Percentiles rank a stretch among this genome's conserved stretches.
Evolutionary conservation across 768 basidiomycete genomes (phyloP).

Genomic region (Postia placenta): DNA sequence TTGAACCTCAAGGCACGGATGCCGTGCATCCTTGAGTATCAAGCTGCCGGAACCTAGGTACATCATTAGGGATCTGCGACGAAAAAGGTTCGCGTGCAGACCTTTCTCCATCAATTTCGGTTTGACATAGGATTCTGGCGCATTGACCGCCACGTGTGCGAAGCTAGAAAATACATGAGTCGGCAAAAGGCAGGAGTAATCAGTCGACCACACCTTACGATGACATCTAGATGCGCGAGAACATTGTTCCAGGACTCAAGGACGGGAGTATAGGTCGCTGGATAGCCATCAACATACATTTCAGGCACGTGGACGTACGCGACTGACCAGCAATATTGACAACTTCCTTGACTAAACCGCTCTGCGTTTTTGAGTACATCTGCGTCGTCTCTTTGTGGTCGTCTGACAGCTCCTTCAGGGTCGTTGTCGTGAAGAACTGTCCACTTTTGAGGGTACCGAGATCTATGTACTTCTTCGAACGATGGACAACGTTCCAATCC

Average conservation of each 20-base stretch:
- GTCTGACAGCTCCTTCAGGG: constrained; percentile 63
- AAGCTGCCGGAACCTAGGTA: constrained; percentile 70
- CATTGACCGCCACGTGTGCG: constrained; percentile 85
- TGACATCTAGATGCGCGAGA: constrained; percentile 88
- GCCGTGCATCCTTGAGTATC: constrained; percentile 78
- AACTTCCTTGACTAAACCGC: constrained; percentile 83
- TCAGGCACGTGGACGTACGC: background rate
- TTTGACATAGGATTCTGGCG: constrained; percentile 84
- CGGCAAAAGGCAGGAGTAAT: background rate
- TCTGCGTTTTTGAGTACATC: constrained; percentile 71
- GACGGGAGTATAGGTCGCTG: constrained; percentile 89
- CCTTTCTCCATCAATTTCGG: constrained; percentile 78
- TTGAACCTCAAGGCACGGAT: constrained; percentile 95
- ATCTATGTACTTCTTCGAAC: constrained; percentile 68
- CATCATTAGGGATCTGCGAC: background rate
- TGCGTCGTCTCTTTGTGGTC: constrained; percentile 64
- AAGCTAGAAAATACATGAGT: constrained; percentile 48
- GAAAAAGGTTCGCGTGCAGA: constrained; percentile 17
- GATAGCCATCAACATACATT: background rate
- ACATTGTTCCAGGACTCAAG: constrained; percentile 79
- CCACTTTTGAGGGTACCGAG: constrained; percentile 83
- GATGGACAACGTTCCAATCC: constrained; percentile 72
- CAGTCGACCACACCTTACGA: constrained; percentile 44
- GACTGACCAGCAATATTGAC: constrained; percentile 82
- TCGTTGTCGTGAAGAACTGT: constrained; percentile 80